Percentiles rank a stretch among this genome's conserved stretches.
phyloP scores from a whole-genome alignment of 2,329 filamentous ascomycete genomes.

The Colletotrichum echinochloae region DNA sequence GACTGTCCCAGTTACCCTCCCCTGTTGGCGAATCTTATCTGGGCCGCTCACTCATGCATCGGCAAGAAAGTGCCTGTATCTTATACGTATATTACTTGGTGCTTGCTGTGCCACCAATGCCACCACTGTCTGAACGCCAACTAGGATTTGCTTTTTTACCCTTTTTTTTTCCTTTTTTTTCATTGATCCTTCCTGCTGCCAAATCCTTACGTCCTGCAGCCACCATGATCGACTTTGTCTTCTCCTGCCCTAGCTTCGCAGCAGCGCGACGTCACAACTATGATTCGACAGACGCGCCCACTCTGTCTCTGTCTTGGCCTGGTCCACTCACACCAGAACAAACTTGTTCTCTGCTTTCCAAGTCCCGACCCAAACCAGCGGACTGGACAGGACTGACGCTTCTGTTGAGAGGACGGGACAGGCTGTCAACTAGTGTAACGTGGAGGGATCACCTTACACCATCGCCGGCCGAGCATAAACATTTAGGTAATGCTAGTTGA shows the following conservation, averaged over 20 bases:
- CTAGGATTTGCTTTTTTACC: constrained; percentile 8
- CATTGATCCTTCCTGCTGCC: not conserved
- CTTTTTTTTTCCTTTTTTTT: no score
- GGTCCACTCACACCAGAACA: constrained; percentile 7
- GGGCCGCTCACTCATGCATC: not conserved
- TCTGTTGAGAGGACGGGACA: not conserved
- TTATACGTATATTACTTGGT: not conserved
- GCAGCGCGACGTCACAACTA: constrained; percentile 27
- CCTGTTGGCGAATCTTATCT: not conserved
- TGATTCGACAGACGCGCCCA: constrained; percentile 20
- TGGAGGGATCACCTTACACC: not conserved
- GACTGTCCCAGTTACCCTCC: not conserved
- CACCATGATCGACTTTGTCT: constrained; percentile 11
- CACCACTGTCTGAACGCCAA: not conserved
- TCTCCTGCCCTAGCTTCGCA: constrained; percentile 19
- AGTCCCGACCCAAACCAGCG: not conserved
- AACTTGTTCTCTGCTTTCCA: not conserved
- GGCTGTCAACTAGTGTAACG: not conserved
- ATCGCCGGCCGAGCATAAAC: constrained; percentile 19
- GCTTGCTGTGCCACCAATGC: not conserved
- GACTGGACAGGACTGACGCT: not conserved
- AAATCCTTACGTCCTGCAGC: constrained; percentile 19
- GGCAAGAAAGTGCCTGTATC: not conserved
- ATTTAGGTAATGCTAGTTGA: constrained; percentile 25
- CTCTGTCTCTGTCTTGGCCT: constrained; percentile 26